These are phyloP conservation scores for Allomyces macrogynus DNA, from an alignment of 192 early-diverging fungal species.

Conservation along the genomic window DNA sequence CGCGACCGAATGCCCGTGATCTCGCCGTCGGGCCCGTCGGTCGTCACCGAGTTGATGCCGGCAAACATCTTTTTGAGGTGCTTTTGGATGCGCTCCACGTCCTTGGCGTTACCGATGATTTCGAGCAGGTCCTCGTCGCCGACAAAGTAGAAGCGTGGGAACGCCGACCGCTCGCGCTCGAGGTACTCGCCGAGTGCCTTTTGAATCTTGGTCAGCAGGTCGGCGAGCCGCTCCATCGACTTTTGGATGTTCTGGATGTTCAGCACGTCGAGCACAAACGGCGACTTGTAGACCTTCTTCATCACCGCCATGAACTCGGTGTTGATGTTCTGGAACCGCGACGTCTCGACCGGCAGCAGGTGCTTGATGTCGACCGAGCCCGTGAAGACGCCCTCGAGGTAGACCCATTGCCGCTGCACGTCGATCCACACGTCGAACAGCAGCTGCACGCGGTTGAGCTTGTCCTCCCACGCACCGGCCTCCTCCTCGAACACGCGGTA, in stretches of 20 bases:
- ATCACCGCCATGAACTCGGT: conserved; percentile 93
- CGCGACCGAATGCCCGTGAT: conserved; percentile 73
- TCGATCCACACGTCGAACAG: conserved; percentile 99
- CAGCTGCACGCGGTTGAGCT: conserved; percentile 81
- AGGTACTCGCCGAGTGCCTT: conserved; percentile 97
- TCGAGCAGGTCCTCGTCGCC: conserved; percentile 99
- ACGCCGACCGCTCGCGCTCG: conserved; percentile 85
- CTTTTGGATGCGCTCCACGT: conserved; percentile 85
- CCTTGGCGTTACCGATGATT: conserved; percentile 96
- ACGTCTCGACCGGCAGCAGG: conserved; percentile 84
- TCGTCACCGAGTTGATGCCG: conserved; percentile 63
- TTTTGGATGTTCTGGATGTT: conserved; percentile 85
- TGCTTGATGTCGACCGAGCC: conserved; percentile 95
- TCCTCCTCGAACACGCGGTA: conserved; percentile 98
- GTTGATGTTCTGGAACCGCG: conserved; percentile 92
- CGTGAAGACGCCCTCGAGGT: conserved; percentile 95
- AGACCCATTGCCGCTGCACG: conserved; percentile 99
- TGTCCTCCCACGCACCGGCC: conserved; percentile 84
- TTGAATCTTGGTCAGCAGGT: conserved; percentile 85
- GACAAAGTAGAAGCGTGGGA: conserved; percentile 99
- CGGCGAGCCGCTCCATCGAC: conserved; percentile 79
- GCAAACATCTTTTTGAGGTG: conserved; percentile 99
- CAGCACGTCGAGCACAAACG: conserved; percentile 87
- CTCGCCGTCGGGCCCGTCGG: conserved; percentile 50
- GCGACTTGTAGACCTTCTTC: conserved; percentile 98